Base-by-base conservation (phyloP, 1,284 basidiomycete genomes). In the Phellopilus nigrolimitatus region DNA sequence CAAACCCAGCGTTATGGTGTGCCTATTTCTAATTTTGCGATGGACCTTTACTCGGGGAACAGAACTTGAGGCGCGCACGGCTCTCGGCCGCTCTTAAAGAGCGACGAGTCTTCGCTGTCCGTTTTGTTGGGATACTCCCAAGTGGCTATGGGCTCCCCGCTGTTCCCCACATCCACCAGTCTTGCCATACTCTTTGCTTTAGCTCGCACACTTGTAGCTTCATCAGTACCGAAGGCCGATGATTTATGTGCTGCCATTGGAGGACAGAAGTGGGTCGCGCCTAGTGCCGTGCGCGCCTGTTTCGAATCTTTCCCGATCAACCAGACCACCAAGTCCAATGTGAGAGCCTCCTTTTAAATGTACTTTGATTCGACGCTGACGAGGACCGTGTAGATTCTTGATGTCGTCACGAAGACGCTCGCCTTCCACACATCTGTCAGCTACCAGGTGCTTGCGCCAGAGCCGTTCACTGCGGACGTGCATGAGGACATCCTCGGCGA, bases 381-480 rank as follows among this genome's bases (percentile, higher is more conserved):
- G 25, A 34, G 33, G 50, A 38, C 24, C 45, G 6, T 58, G 2
- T 53, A 78, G 78, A 71, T 78, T 48, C 68, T 81, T 45, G 75
- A 81, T 50, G 77, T 77, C 15, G 69, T 79, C 8, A 80, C 74
- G 62, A 79, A 76, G 63, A 79, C 78, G 0, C 66, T 81, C 25
- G 72, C 74, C 13, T 80, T 82, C 61, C 79, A 81, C 60, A 79
- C 79, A 0, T 80, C 78, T 3, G 71, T 74, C 25, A 80, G 78
- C 62, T 81, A 80, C 56, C 73, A 80, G 61, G 68, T 75, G 40
- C 67, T 68, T 49, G 78, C 78, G 3, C 78, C 79, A 1, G 61
- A 65, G 41, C 79, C 79, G 1, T 82, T 76, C 62, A 66, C 72
- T n/a, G 59, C 67, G 9, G 75, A 80, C 53, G 75, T 81, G 9